phyloP scores from a whole-genome alignment of 2,329 filamentous ascomycete genomes.

The Diplodia seriata region DNA sequence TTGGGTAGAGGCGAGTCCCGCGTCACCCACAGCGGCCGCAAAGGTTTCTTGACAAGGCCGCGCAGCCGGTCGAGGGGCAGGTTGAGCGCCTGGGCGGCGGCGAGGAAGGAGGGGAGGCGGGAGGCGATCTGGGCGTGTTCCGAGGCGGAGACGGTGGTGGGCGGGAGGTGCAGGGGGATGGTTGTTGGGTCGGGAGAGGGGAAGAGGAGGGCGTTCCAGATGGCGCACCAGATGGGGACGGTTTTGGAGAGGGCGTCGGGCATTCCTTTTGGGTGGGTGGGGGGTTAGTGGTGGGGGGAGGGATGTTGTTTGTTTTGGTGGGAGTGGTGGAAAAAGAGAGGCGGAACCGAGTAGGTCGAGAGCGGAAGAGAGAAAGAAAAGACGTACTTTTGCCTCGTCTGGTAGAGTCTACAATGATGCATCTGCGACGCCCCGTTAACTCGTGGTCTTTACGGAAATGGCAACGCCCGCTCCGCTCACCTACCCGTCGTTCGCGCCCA shows the following conservation, averaged over 20 bases:
- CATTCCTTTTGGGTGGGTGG: constrained; percentile 64
- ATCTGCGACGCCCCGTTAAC: constrained; percentile 51
- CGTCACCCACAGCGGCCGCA: constrained; percentile 81
- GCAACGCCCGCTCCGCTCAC: constrained; percentile 35
- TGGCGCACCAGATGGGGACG: constrained; percentile 89
- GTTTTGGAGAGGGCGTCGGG: constrained; percentile 95
- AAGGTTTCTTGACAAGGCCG: constrained; percentile 69
- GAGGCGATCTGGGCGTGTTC: constrained; percentile 80
- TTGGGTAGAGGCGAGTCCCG: constrained; percentile 63
- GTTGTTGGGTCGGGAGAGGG: constrained; percentile 54
- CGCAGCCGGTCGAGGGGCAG: constrained; percentile 65
- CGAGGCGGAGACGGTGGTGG: constrained; percentile 73
- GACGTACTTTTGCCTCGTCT: constrained; percentile 80
- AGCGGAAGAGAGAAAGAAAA: not conserved
- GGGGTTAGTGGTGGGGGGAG: not conserved
- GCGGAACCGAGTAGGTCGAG: not conserved
- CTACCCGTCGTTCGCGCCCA: constrained; percentile 72
- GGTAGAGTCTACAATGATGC: constrained; percentile 92
- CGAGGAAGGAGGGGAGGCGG: constrained; percentile 64
- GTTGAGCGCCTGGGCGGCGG: constrained; percentile 60
- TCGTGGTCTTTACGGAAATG: no score
- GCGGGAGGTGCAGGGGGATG: constrained; percentile 70
- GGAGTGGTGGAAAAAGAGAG: not conserved
- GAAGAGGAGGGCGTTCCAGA: constrained; percentile 82
- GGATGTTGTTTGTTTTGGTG: not conserved